Percentiles rank a stretch among this genome's conserved stretches.
Conservation (phyloP, 2,329 filamentous ascomycete species). For the Cercospora zeina region DNA sequence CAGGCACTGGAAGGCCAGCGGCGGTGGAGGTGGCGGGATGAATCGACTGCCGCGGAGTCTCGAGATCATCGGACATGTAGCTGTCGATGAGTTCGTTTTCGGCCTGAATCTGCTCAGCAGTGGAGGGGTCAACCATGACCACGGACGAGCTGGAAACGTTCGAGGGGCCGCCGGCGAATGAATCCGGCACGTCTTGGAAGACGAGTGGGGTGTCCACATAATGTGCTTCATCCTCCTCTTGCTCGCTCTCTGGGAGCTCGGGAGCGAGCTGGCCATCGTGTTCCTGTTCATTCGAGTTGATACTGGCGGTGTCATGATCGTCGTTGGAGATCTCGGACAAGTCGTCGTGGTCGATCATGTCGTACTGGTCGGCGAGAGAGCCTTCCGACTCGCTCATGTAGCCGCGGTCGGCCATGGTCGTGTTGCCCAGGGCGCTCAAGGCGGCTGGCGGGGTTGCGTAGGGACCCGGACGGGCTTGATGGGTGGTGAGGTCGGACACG, state of each 20-base stretch:
- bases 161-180: neutral
- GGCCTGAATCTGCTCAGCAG: slow-evolving; percentile 22
- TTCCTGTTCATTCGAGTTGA: slow-evolving; percentile 32
- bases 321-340: slow-evolving; percentile 38
- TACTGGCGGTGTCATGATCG: slow-evolving; percentile 39
- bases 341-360: slow-evolving; percentile 38
- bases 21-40: slow-evolving; percentile 16
- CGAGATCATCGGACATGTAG: slow-evolving; percentile 37
- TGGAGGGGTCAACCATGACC: slow-evolving; percentile 10
- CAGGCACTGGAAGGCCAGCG: neutral
- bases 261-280: slow-evolving; percentile 26
- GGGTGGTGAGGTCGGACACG: slow-evolving; percentile 30
- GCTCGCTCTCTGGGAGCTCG: slow-evolving; percentile 24
- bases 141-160: neutral
- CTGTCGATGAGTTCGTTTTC: slow-evolving; percentile 35
- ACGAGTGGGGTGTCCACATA: neutral
- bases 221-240: slow-evolving; percentile 20
- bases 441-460: slow-evolving; percentile 37
- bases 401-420: slow-evolving; percentile 29
- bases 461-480: slow-evolving; percentile 11
- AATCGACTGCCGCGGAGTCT: slow-evolving; percentile 39
- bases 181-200: neutral
- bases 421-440: slow-evolving; percentile 34
- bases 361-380: slow-evolving; percentile 36
- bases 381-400: slow-evolving; percentile 23